Evolutionary conservation across 352 stramenopile species (phyloP).

Genomic region (Thraustochytrium striatum): DNA sequence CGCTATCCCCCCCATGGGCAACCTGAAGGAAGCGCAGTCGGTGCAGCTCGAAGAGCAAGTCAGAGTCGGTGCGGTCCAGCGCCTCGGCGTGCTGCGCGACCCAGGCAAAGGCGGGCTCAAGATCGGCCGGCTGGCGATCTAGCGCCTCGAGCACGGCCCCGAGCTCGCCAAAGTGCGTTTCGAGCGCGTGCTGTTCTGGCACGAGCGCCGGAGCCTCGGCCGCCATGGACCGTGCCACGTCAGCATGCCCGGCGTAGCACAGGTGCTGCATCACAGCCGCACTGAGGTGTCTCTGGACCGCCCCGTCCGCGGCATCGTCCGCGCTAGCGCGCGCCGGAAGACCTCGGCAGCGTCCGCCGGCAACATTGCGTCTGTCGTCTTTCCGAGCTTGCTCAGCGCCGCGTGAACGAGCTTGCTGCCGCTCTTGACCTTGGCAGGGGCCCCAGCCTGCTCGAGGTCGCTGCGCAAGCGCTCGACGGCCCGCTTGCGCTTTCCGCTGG

Average conservation of each 20-base stretch:
- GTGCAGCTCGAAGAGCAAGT: constrained; percentile 17
- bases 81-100: not conserved
- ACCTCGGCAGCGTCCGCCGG: not conserved
- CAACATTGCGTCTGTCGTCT: not conserved
- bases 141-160: not conserved
- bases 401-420: constrained; percentile 2
- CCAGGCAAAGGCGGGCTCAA: not conserved
- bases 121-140: not conserved
- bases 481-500: constrained; percentile 1
- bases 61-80: not conserved
- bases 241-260: not conserved
- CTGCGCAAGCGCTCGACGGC: not conserved
- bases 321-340: not conserved
- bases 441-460: not conserved
- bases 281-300: not conserved
- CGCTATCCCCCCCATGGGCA: not conserved
- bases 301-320: not conserved
- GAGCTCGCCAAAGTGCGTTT: not conserved
- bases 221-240: not conserved
- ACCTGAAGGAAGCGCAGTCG: constrained; percentile 22
- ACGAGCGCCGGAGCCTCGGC: not conserved
- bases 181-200: not conserved
- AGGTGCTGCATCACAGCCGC: not conserved
- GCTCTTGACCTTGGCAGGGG: not conserved
- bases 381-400: not conserved